Percentiles rank a stretch among this genome's conserved stretches.
Conservation (phyloP, 768 basidiomycete species). For the Suillus bovinus region DNA sequence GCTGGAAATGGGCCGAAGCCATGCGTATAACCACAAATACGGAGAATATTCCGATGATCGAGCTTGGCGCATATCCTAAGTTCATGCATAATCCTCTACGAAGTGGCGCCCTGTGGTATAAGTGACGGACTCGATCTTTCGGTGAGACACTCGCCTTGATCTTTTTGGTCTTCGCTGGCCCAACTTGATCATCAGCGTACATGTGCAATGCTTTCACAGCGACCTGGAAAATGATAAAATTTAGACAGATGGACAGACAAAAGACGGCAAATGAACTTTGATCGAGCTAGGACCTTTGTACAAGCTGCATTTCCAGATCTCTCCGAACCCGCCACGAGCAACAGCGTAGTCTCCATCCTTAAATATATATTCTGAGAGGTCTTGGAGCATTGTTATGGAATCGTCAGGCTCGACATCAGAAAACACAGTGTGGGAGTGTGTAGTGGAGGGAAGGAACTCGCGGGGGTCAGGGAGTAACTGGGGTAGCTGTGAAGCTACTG, state of each 20-base stretch:
- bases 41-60: constrained; percentile 18
- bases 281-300: rapidly evolving
- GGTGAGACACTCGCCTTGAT: background rate
- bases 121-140: background rate
- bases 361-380: background rate
- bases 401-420: background rate
- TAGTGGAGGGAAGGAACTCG: background rate
- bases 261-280: background rate
- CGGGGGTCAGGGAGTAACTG: background rate
- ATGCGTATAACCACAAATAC: constrained; percentile 18
- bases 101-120: background rate
- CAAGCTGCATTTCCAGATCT: constrained; percentile 6
- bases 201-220: background rate
- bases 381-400: background rate
- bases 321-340: constrained; percentile 6
- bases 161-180: background rate
- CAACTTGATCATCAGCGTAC: no score
- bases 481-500: background rate
- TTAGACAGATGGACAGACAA: background rate
- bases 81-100: constrained; percentile 21
- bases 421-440: background rate
- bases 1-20: constrained; percentile 23
- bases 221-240: background rate
- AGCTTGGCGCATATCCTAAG: constrained; percentile 22
- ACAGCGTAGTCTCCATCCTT: background rate